Evolutionary conservation across 495 filamentous ascomycete genomes (phyloP).

Genomic region (Niebla homalea): DNA sequence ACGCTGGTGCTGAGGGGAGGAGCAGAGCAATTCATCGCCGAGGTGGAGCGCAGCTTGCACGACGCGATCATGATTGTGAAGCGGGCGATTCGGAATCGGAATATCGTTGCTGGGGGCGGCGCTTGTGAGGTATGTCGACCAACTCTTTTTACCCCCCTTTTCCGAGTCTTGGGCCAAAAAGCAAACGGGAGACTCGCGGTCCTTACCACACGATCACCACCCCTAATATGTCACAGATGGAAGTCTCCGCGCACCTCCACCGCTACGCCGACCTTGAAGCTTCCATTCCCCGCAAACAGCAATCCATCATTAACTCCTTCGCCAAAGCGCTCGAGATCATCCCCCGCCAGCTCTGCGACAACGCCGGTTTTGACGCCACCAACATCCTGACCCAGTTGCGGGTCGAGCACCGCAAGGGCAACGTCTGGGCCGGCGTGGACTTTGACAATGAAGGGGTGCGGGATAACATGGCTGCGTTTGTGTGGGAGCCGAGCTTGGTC

Average conservation of each 20-base stretch:
- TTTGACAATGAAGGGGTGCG: conserved; percentile 81
- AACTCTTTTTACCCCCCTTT: neutral
- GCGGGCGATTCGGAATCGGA: conserved; percentile 83
- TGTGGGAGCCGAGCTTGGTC: conserved; percentile 92
- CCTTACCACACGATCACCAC: neutral
- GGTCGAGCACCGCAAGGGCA: conserved; percentile 84
- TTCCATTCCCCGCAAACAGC: conserved; percentile 87
- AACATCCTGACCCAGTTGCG: conserved; percentile 91
- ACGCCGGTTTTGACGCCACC: conserved; percentile 94
- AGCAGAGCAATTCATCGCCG: conserved; percentile 97
- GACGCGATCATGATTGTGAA: conserved; percentile 99
- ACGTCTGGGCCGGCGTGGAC: conserved; percentile 90
- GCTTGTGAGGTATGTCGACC: conserved; percentile 47
- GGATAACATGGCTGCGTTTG: conserved; percentile 86
- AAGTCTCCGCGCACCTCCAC: conserved; percentile 84
- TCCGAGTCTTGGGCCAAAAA: neutral
- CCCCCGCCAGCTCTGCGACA: conserved; percentile 92
- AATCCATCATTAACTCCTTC: conserved; percentile 93
- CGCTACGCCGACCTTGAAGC: conserved; percentile 61
- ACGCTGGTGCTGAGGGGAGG: conserved; percentile 90
- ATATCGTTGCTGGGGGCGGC: conserved; percentile 89
- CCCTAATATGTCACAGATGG: conserved; percentile 44
- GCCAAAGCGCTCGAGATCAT: conserved; percentile 96
- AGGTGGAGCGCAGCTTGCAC: conserved; percentile 92
- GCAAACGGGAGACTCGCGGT: neutral